Base-by-base conservation (phyloP, 106 monocot genomes). In the Dendrobium huoshanense region DNA sequence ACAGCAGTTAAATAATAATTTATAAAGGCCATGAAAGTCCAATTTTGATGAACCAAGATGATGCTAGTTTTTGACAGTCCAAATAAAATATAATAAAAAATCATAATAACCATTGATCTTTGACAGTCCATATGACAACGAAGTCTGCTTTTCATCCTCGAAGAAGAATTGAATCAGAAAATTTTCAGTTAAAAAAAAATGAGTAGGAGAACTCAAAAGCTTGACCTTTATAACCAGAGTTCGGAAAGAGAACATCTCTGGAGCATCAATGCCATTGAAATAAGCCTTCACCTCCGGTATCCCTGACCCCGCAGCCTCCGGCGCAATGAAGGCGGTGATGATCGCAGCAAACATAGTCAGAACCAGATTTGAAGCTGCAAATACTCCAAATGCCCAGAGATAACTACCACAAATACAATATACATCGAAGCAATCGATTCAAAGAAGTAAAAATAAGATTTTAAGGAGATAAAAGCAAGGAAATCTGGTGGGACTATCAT, bases 231-330 rank as follows among this genome's bases (percentile, higher is more conserved):
- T 92, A 24, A 87, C 15, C 9, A 94, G 80, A 7, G 91, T 90
- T 76, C 72, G 76, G 18, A 83, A 37, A 16, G 86, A 85, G 77
- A 88, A 94, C 5, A 94, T 90, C 11, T 86, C 80, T 0, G 94
- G 94, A 9, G 90, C 88, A 78, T 94, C 94, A 22, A 94, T 92
- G 4, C 94, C 94, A 79, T 94, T 92, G 55, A 94, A 78, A 78
- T 92, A 94, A 56, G 94, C 94, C 75, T 94, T 94, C 73, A 92
- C 88, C 67, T 94, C 94, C 19, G 92, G 94, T 33, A 94, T 92
- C 19, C 94, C 92, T 7, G 94, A 90, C 43, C 94, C 92, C 8
- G 90, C 94, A 0, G 94, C 94, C 20, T 81, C 92, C 9, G 94
- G 92, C 73, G 94, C 86, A 51, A 92, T 43, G 40, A 79, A 85